Conservation (phyloP, 176 grass and related monocot species). For the Leersia perrieri region DNA sequence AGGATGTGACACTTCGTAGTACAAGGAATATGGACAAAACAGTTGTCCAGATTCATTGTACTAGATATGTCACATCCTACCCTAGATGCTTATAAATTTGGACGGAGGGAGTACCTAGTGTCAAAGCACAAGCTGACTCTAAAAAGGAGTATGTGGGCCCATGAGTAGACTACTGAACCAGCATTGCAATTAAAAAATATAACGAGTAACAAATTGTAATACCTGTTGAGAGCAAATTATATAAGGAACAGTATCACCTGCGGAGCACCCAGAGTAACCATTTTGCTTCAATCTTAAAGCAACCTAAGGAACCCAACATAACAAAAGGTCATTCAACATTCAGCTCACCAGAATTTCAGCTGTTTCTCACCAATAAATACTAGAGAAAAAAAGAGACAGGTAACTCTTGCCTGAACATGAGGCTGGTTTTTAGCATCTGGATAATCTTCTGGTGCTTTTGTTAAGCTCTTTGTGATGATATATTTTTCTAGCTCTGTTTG, state of each 20-base stretch:
- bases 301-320: constrained; percentile 51
- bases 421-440: constrained; percentile 99
- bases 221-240: constrained; percentile 94
- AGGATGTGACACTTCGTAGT: too few species aligned
- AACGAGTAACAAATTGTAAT: constrained; percentile 15
- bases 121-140: constrained; percentile 19
- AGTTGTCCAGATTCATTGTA: too few species aligned
- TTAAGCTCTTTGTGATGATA: constrained; percentile 92
- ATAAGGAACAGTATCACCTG: constrained; percentile 90
- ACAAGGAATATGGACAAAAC: too few species aligned
- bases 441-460: constrained; percentile 93
- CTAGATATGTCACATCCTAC: too few species aligned
- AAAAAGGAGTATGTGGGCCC: neutral
- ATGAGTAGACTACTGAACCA: constrained; percentile 9
- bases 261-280: constrained; percentile 79
- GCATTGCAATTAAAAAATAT: neutral
- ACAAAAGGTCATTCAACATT: neutral
- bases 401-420: constrained; percentile 85
- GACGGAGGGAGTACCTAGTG: too few species aligned
- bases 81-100: too few species aligned
- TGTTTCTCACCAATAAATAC: neutral
- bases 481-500: constrained; percentile 93
- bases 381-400: constrained; percentile 3
- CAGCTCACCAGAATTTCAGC: neutral
- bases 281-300: constrained; percentile 93